Evolutionary conservation across 257 asterid genomes (phyloP).

Genomic region (Fraxinus excelsior): DNA sequence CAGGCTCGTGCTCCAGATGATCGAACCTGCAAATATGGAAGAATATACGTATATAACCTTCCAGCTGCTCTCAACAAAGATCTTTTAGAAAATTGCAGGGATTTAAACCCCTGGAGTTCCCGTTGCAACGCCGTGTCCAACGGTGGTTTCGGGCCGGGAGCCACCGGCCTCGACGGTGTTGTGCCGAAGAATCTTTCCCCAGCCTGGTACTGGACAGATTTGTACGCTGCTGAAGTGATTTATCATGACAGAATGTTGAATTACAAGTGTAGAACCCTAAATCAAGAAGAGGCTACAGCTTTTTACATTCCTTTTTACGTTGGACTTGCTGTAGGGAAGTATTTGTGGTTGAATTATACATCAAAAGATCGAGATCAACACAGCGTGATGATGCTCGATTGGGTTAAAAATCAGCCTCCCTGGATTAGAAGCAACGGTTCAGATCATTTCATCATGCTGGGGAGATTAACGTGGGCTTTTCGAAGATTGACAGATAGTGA

Average conservation of each 20-base stretch:
- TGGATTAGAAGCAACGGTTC: conserved; percentile 3
- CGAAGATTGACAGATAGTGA: conserved; percentile 1
- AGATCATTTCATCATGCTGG: conserved; percentile 7
- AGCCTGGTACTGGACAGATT: conserved; percentile 11
- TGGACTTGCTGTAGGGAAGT: conserved; percentile 5
- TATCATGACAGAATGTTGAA: neutral
- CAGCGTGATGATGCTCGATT: neutral
- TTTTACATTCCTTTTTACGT: conserved; percentile 15
- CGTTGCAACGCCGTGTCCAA: conserved; percentile 46
- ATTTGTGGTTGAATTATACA: neutral
- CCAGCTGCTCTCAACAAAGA: conserved; percentile 47
- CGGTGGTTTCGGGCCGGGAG: conserved; percentile 44
- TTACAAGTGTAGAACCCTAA: conserved; percentile 6
- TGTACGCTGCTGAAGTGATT: neutral
- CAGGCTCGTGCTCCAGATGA: conserved; percentile 2
- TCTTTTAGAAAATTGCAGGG: conserved; percentile 41
- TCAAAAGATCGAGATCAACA: neutral
- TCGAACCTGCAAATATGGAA: conserved; percentile 41
- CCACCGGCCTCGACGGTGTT: neutral
- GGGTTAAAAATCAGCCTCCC: conserved; percentile 7
- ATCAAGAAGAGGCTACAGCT: neutral
- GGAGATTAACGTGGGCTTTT: conserved; percentile 17
- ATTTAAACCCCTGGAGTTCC: conserved; percentile 47
- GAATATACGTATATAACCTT: conserved; percentile 51
- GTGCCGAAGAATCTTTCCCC: neutral